Percentiles rank a stretch among this genome's conserved stretches.
Conservation (phyloP, 805 yeast species). For the Saccharomycopsis sp. region DNA sequence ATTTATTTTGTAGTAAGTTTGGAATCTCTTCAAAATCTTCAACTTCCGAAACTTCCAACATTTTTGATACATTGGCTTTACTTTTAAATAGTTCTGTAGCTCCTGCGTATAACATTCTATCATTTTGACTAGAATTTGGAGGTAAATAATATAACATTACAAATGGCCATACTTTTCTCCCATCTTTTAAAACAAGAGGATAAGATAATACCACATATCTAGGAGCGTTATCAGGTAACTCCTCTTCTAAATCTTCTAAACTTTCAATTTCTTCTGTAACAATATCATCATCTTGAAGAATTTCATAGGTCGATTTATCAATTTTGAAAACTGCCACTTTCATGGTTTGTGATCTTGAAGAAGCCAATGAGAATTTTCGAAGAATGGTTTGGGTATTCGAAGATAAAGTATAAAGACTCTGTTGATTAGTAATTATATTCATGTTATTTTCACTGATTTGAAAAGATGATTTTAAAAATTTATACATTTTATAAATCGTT, state of each 20-base stretch:
- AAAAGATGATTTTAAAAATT: too few relatives aligned
- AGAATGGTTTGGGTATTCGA: slow-evolving; percentile 49
- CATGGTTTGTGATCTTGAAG: slow-evolving; percentile 50
- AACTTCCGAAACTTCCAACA: slow-evolving; percentile 37
- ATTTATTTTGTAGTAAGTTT: too few relatives aligned
- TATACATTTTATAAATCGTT: too few relatives aligned
- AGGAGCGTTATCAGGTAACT: slow-evolving; percentile 74
- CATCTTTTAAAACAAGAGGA: slow-evolving; percentile 61
- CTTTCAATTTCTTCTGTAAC: slow-evolving; percentile 32
- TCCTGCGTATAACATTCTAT: slow-evolving; percentile 84
- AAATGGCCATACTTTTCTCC: slow-evolving; percentile 62
- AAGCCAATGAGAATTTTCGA: slow-evolving; percentile 63
- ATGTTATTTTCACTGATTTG: too few relatives aligned
- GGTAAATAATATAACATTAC: slow-evolving; percentile 86
- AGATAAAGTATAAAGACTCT: slow-evolving; percentile 34
- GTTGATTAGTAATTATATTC: too few relatives aligned
- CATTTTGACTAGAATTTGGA: slow-evolving; percentile 70
- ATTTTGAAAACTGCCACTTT: slow-evolving; percentile 52
- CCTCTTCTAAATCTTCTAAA: slow-evolving; percentile 59
- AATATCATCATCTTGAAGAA: slow-evolving; percentile 36
- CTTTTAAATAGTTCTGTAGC: slow-evolving; percentile 73
- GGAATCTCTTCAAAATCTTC: slow-evolving; percentile 60
- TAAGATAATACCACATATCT: slow-evolving; percentile 67
- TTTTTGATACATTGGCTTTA: slow-evolving; percentile 60
- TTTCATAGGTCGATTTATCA: slow-evolving; percentile 43